These are phyloP conservation scores for Pseudevernia furfuracea DNA, from an alignment of 495 filamentous ascomycete genomes.

Conservation along the genomic window DNA sequence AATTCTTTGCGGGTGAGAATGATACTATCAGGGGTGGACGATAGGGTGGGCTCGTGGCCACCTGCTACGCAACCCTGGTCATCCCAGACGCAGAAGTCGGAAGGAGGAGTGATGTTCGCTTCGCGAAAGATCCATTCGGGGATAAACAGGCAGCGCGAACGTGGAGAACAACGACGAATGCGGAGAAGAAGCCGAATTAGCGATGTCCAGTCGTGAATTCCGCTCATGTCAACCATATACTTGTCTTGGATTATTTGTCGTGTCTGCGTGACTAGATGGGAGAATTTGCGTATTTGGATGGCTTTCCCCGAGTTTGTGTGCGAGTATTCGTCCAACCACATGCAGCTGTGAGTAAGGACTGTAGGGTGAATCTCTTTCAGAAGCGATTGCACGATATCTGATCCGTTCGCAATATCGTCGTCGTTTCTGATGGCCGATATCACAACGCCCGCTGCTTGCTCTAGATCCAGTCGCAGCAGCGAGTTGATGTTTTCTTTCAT, in stretches of 20 bases:
- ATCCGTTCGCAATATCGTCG: neutral
- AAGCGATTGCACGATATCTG: neutral
- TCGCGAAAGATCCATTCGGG: slow-evolving; percentile 11
- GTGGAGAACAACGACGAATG: slow-evolving; percentile 3
- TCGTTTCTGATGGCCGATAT: slow-evolving; percentile 14
- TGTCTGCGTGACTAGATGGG: neutral
- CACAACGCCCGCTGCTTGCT: slow-evolving; percentile 14
- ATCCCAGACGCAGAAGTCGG: slow-evolving; percentile 5
- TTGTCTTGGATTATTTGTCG: neutral
- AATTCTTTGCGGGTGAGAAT: slow-evolving; percentile 2
- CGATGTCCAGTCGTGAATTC: slow-evolving; percentile 1
- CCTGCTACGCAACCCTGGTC: neutral
- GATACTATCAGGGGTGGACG: neutral
- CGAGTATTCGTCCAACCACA: slow-evolving; percentile 8
- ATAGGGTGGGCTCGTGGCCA: neutral
- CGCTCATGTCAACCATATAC: neutral
- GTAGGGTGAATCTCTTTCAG: slow-evolving; percentile 1
- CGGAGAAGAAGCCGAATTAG: slow-evolving; percentile 1
- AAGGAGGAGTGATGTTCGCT: neutral
- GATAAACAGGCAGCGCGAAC: slow-evolving; percentile 4
- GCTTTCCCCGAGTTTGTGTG: neutral
- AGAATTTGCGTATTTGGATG: neutral
- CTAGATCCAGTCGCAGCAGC: slow-evolving; percentile 6
- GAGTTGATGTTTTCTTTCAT: slow-evolving; percentile 4
- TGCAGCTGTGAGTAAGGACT: slow-evolving; percentile 2